A percentile compares a stretch with the other conserved stretches of the same genome.
These are phyloP conservation scores for Triticum urartu DNA, from an alignment of 176 grass and related monocot genomes.

Conservation along the genomic window DNA sequence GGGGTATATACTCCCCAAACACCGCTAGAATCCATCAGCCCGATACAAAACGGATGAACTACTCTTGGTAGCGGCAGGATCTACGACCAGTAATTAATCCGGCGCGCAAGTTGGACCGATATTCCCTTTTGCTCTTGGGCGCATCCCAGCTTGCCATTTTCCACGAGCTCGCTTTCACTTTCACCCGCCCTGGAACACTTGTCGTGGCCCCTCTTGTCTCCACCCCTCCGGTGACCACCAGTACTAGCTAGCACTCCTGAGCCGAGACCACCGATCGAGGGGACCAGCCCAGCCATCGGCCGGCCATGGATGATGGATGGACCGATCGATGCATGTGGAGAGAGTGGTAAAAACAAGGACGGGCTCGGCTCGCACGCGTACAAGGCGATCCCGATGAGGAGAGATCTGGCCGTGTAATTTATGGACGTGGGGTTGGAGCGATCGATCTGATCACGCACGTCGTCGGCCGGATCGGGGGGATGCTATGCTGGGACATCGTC, in stretches of 20 bases:
- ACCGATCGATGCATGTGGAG: background rate
- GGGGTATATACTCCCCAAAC: background rate
- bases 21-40: background rate
- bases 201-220: conserved; percentile 21
- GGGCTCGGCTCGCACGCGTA: background rate
- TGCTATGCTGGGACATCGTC: too few species aligned
- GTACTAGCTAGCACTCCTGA: too few species aligned
- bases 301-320: background rate
- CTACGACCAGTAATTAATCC: background rate
- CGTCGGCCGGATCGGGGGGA: background rate
- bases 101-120: background rate
- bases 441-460: background rate
- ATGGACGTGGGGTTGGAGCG: conserved; percentile 20
- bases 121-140: conserved; percentile 12
- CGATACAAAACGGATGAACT: background rate
- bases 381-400: background rate
- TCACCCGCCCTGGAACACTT: conserved; percentile 4
- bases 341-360: background rate
- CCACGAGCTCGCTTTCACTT: conserved; percentile 10
- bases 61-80: background rate
- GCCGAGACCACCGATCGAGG: background rate
- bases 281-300: background rate
- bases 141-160: background rate
- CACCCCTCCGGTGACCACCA: background rate
- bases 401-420: background rate